Percentiles rank a stretch among this genome's conserved stretches.
phyloP scores from a whole-genome alignment of 2,329 filamentous ascomycete genomes.

The Alternaria brassicicola region DNA sequence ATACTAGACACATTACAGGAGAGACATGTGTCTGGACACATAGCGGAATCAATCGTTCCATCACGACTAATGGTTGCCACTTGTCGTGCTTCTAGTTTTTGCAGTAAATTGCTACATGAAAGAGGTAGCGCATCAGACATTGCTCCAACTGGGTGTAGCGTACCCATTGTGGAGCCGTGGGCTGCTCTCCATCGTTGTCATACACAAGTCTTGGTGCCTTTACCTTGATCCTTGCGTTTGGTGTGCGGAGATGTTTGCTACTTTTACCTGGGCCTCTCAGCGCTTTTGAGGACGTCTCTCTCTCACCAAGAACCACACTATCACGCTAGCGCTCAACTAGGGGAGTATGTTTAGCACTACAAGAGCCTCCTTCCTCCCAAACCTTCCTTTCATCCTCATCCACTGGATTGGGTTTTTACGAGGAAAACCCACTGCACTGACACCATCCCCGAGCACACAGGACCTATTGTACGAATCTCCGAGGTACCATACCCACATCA shows the following conservation, averaged over 20 bases:
- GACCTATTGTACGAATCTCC: not conserved
- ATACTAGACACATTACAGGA: not conserved
- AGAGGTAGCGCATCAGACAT: not conserved
- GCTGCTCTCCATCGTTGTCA: too few relatives aligned
- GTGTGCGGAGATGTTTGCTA: not conserved
- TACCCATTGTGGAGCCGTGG: not conserved
- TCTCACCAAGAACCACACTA: not conserved
- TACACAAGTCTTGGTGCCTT: not conserved
- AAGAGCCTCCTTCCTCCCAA: not conserved
- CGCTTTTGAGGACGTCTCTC: not conserved
- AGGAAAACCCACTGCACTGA: not conserved
- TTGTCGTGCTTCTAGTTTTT: not conserved
- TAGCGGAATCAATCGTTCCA: not conserved
- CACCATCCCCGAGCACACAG: not conserved
- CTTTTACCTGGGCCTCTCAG: not conserved
- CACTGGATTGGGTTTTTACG: too few relatives aligned
- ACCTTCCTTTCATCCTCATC: not conserved
- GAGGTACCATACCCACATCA: not conserved
- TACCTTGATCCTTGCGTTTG: not conserved
- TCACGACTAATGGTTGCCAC: not conserved
- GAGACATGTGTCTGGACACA: not conserved
- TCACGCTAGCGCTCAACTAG: not conserved
- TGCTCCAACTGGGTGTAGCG: not conserved
- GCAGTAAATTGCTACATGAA: not conserved
- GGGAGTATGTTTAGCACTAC: not conserved